Percentiles rank a stretch among this genome's conserved stretches.
Conservation (phyloP, 1,139 yeast species). For the Wickerhamomyces sp. region DNA sequence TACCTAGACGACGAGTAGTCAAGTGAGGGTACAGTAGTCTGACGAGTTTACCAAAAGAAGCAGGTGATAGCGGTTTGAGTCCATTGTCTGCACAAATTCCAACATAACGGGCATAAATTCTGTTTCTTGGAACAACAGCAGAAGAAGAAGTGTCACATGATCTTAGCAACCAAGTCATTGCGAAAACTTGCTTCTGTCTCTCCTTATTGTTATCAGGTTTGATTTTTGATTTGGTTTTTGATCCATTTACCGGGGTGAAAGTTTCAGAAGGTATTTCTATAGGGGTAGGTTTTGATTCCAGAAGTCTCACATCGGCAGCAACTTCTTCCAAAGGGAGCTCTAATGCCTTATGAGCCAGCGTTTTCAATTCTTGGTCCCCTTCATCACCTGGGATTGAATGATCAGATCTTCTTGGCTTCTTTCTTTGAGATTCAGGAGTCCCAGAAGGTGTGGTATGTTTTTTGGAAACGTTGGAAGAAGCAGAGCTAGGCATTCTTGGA, state of each 20-base stretch:
- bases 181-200: constrained; percentile 71
- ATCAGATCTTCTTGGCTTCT: constrained; percentile 33
- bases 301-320: constrained; percentile 42
- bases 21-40: constrained; percentile 67
- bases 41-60: constrained; percentile 82
- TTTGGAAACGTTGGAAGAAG: neutral
- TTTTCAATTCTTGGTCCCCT: constrained; percentile 43
- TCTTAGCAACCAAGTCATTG: constrained; percentile 73
- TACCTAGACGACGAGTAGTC: constrained; percentile 81
- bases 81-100: constrained; percentile 63
- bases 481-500: constrained; percentile 5
- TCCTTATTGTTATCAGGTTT: constrained; percentile 36
- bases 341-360: constrained; percentile 40
- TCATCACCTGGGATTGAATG: constrained; percentile 39
- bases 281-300: constrained; percentile 30
- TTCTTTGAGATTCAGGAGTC: constrained; percentile 25
- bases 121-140: constrained; percentile 78
- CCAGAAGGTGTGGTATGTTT: constrained; percentile 10
- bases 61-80: constrained; percentile 74
- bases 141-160: constrained; percentile 61
- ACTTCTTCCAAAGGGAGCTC: constrained; percentile 44
- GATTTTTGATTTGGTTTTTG: constrained; percentile 8
- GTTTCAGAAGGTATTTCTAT: constrained; percentile 5
- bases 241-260: constrained; percentile 11
- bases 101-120: constrained; percentile 77